Conservation (phyloP, 78 protist species). For the Speleostelium caveatum region DNA sequence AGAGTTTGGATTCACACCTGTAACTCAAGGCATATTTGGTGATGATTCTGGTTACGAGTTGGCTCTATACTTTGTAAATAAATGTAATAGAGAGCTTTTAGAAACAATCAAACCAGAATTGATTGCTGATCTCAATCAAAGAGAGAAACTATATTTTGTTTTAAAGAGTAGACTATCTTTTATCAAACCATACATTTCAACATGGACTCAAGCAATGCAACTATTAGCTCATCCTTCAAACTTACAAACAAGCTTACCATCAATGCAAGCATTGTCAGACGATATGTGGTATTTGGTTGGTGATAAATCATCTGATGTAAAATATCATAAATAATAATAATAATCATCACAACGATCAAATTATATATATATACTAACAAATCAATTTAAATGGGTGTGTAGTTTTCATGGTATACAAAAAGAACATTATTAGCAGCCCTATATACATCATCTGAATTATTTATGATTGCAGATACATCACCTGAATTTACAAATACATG, state of each 20-base stretch:
- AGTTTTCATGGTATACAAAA: slow-evolving; percentile 77
- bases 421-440: slow-evolving; percentile 48
- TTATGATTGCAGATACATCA: slow-evolving; percentile 63
- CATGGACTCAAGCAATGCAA: slow-evolving; percentile 75
- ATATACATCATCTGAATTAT: slow-evolving; percentile 60
- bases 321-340: not conserved
- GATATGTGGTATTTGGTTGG: slow-evolving; percentile 60
- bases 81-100: slow-evolving; percentile 23
- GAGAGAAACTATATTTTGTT: slow-evolving; percentile 21
- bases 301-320: slow-evolving; percentile 76
- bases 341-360: not conserved
- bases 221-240: slow-evolving; percentile 59
- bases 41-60: slow-evolving; percentile 56
- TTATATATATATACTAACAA: not conserved
- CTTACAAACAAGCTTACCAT: slow-evolving; percentile 11
- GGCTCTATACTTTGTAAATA: slow-evolving; percentile 36
- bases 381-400: not conserved
- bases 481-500: slow-evolving; percentile 28
- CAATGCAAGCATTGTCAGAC: slow-evolving; percentile 51
- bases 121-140: not conserved
- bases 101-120: slow-evolving; percentile 1
- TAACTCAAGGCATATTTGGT: slow-evolving; percentile 37
- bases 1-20: slow-evolving; percentile 44
- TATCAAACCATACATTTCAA: slow-evolving; percentile 30
- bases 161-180: slow-evolving; percentile 41